A percentile compares a stretch with the other conserved stretches of the same genome.
These are phyloP conservation scores for Cryptococcus neoformans DNA, from an alignment of 1,284 basidiomycete species.

Conservation along the genomic window DNA sequence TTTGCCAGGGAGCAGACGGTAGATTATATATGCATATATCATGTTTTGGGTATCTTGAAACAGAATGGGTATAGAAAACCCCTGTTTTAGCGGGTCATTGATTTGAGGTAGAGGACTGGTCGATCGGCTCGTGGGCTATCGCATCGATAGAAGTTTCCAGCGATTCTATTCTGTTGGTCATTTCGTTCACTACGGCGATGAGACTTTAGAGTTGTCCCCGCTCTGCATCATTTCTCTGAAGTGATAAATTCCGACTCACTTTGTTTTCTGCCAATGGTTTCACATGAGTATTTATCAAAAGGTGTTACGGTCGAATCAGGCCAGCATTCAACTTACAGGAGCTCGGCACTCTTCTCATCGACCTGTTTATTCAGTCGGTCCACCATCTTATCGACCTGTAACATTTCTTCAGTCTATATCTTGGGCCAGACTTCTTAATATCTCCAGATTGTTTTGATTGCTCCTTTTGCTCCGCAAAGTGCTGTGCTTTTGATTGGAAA, in stretches of 20 bases:
- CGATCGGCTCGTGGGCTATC: neutral
- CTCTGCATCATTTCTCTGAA: neutral
- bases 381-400: constrained; percentile 47
- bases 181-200: constrained; percentile 40
- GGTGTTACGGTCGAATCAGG: neutral
- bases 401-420: neutral
- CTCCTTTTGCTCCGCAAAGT: too few relatives aligned
- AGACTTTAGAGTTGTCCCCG: too few relatives aligned
- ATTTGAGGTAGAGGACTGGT: neutral
- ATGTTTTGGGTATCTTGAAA: neutral
- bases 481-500: too few relatives aligned
- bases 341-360: constrained; percentile 48
- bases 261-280: neutral
- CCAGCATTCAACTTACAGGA: constrained; percentile 36
- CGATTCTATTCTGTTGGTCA: constrained; percentile 46
- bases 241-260: neutral
- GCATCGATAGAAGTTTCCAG: constrained; percentile 44
- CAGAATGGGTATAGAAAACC: too few relatives aligned
- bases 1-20: constrained; percentile 8
- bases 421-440: too few relatives aligned
- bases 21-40: neutral
- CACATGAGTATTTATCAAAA: neutral
- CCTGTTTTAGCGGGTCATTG: neutral
- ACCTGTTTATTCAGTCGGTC: constrained; percentile 44
- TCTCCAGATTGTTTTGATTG: too few relatives aligned